Percentiles rank a stretch among this genome's conserved stretches.
Conservation (phyloP, 441 rosid genomes). For the Iberis amara region DNA sequence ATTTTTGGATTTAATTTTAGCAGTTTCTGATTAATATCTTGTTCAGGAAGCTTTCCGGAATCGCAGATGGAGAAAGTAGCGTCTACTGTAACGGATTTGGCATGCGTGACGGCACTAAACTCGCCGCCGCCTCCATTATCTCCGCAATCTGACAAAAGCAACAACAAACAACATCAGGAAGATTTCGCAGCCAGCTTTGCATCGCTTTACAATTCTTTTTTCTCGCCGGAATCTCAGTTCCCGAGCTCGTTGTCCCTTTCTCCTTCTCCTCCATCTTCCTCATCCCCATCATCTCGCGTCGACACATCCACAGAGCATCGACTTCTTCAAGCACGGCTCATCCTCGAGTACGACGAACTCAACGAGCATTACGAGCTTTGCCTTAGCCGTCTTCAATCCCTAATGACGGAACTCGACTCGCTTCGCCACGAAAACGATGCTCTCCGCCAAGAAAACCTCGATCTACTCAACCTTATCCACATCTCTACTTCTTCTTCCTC, state of each 20-base stretch:
- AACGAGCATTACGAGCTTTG: conserved; percentile 55
- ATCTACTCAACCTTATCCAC: conserved; percentile 48
- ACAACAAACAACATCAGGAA: conserved; percentile 28
- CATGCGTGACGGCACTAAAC: conserved; percentile 24
- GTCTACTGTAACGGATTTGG: conserved; percentile 35
- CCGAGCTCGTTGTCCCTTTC: conserved; percentile 29
- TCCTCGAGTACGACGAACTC: conserved; percentile 64
- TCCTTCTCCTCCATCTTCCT: conserved; percentile 39
- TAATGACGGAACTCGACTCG: conserved; percentile 43
- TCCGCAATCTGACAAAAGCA: conserved; percentile 27
- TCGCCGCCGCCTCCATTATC: conserved; percentile 33
- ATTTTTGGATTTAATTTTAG: not conserved
- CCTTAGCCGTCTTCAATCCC: conserved; percentile 44
- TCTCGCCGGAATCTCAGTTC: conserved; percentile 51
- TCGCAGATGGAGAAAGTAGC: conserved; percentile 43
- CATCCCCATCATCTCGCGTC: conserved; percentile 32
- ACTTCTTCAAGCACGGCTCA: conserved; percentile 60
- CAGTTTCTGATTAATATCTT: conserved; percentile 5
- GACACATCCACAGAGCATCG: conserved; percentile 51
- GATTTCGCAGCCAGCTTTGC: conserved; percentile 50
- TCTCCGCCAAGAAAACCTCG: conserved; percentile 49
- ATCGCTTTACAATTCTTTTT: conserved; percentile 50
- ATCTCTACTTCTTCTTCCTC: conserved; percentile 31
- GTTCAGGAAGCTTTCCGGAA: conserved; percentile 15
- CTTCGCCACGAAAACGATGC: conserved; percentile 50